Percentiles rank a stretch among this genome's conserved stretches.
Evolutionary conservation across 352 stramenopile species (phyloP).

Genomic region (Elongisporangium undulatum): DNA sequence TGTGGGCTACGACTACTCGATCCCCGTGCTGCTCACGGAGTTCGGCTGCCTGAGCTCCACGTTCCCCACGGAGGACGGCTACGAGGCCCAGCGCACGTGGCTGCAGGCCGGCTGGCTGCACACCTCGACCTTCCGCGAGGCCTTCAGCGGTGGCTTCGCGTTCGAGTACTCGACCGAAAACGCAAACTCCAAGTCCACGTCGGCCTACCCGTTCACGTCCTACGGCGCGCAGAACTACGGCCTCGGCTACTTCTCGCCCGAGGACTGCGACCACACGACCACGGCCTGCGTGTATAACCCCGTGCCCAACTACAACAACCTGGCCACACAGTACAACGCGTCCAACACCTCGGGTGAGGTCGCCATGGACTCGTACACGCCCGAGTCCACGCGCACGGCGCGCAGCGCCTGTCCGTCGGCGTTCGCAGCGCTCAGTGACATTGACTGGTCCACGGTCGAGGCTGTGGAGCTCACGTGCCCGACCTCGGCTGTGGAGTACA

Average conservation of each 20-base stretch:
- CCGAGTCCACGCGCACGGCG: slow-evolving; percentile 16
- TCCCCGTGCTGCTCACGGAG: slow-evolving; percentile 79
- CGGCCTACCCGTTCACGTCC: slow-evolving; percentile 64
- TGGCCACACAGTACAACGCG: slow-evolving; percentile 51
- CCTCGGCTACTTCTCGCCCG: slow-evolving; percentile 78
- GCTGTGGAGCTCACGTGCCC: slow-evolving; percentile 24
- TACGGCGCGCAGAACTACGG: slow-evolving; percentile 83
- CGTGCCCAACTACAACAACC: slow-evolving; percentile 77
- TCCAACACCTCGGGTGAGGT: slow-evolving; percentile 26
- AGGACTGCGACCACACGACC: slow-evolving; percentile 54
- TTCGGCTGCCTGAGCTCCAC: slow-evolving; percentile 69
- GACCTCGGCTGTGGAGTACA: slow-evolving; percentile 15
- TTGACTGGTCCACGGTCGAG: slow-evolving; percentile 38
- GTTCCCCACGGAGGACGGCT: slow-evolving; percentile 53
- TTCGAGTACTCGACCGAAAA: slow-evolving; percentile 86
- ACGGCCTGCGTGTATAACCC: slow-evolving; percentile 56
- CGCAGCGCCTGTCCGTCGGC: slow-evolving; percentile 27
- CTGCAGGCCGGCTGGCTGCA: slow-evolving; percentile 57
- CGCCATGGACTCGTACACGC: slow-evolving; percentile 26
- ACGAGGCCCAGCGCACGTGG: slow-evolving; percentile 64
- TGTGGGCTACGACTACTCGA: slow-evolving; percentile 41
- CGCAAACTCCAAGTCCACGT: slow-evolving; percentile 46
- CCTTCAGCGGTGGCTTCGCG: slow-evolving; percentile 67
- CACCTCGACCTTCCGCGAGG: slow-evolving; percentile 30
- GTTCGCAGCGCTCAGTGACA: slow-evolving; percentile 26